Base-by-base conservation (phyloP, 1,139 yeast genomes). In the Candida sojae region DNA sequence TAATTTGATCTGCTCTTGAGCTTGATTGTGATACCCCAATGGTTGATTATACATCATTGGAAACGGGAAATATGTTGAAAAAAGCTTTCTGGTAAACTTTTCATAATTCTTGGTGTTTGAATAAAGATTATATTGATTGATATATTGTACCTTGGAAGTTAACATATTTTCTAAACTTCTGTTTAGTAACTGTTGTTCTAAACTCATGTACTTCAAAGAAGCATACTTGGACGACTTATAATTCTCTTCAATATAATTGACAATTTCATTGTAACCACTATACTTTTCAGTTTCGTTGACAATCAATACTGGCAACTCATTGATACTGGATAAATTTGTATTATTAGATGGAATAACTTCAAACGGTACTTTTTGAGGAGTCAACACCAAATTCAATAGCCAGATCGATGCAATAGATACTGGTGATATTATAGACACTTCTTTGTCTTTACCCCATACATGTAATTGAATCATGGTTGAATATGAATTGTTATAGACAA, bases 1-100 rank as follows among this genome's bases (percentile, higher is more conserved):
- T 12, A 62, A 42, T 46, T 64, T 49, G 52, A 71, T 70, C 78
- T 82, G 59, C 57, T 69, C 60, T 59, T 69, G 62, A 52, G 93
- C 91, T 13, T 62, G 55, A 33, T 70, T 62, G 57, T 80, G 73
- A 52, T 80, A 77, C 42, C 73, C 71, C 48, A 86, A 60, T 0
- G 96, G 91, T 38, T 88, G 84, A 52, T 83, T 84, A 64, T 88
- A 89, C 80, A 89, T 92, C 85, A 88, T 82, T 5, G 96, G 96
- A 66, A 89, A 89, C 2, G 93, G 89, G 33, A 88, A 69, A 53
- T 83, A 74, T 4, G 68, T 57, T 34, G 80, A 71, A 60, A 86
- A 84, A 28, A 80, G 63, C 42, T 84, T 83, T 48, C 95, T 72
- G 1, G 92, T 82, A 50, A 77, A 82, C 12, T 71, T 61, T 55